These are phyloP conservation scores for Phlyctochytrium planicorne DNA, from an alignment of 192 early-diverging fungal species.

Conservation along the genomic window DNA sequence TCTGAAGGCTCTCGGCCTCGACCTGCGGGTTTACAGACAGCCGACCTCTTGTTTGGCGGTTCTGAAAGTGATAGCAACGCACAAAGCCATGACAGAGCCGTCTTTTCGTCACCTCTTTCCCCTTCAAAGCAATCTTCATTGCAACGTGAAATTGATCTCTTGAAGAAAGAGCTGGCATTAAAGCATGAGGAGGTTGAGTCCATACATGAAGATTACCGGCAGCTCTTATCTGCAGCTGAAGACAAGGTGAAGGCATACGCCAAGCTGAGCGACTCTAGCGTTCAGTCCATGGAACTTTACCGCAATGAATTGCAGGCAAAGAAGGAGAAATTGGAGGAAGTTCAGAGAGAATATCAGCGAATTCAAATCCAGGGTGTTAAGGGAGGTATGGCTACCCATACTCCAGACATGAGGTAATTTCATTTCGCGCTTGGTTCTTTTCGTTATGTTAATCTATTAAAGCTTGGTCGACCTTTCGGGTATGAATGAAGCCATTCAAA, in stretches of 20 bases:
- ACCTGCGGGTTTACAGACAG: background rate
- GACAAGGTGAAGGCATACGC: slow-evolving; percentile 27
- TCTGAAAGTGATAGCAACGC: too few species aligned
- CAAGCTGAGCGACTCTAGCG: slow-evolving; percentile 26
- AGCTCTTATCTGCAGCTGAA: slow-evolving; percentile 18
- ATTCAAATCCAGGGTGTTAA: slow-evolving; percentile 12
- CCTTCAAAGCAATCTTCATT: background rate
- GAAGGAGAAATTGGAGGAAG: slow-evolving; percentile 9
- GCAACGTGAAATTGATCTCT: background rate
- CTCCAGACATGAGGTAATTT: slow-evolving; percentile 25
- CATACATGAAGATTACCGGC: slow-evolving; percentile 19
- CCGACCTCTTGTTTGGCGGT: background rate
- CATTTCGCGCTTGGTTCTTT: background rate
- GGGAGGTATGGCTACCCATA: slow-evolving; percentile 12
- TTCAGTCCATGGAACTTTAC: slow-evolving; percentile 36
- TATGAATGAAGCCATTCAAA: slow-evolving; percentile 19
- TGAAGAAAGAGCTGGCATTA: slow-evolving; percentile 16
- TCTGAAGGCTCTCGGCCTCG: too few species aligned
- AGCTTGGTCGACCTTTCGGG: slow-evolving; percentile 28
- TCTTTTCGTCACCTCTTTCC: too few species aligned
- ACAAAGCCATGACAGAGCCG: too few species aligned
- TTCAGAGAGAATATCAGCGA: slow-evolving; percentile 21
- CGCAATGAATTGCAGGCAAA: slow-evolving; percentile 32
- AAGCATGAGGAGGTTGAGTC: slow-evolving; percentile 26
- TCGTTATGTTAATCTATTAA: slow-evolving; percentile 2